A percentile compares a stretch with the other conserved stretches of the same genome.
These are phyloP conservation scores for Trichoderma citrinoviride DNA, from an alignment of 2,329 filamentous ascomycete genomes.

Conservation along the genomic window DNA sequence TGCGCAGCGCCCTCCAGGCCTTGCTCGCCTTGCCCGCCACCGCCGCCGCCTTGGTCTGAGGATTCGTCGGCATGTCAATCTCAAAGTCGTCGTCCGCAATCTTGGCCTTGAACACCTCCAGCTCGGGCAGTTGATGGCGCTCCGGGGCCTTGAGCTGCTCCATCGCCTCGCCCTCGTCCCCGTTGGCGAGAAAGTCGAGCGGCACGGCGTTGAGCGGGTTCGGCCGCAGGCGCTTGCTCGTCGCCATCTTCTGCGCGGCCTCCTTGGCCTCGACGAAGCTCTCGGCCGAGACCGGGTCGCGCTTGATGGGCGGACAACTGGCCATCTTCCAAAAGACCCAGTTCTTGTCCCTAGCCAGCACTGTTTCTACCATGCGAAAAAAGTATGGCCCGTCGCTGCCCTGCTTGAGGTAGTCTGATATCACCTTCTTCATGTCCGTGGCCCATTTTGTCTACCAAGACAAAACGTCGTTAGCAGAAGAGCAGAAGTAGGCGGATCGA, in stretches of 20 bases:
- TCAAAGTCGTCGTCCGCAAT: slow-evolving; percentile 82
- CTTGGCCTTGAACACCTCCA: slow-evolving; percentile 67
- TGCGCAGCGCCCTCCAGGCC: slow-evolving; percentile 82
- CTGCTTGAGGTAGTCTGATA: slow-evolving; percentile 78
- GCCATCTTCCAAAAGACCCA: slow-evolving; percentile 99
- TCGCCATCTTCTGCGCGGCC: slow-evolving; percentile 62
- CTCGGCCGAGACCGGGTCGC: slow-evolving; percentile 64
- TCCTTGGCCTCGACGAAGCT: slow-evolving; percentile 69
- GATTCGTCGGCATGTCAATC: slow-evolving; percentile 72
- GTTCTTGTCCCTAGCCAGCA: slow-evolving; percentile 93
- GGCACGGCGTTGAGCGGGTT: slow-evolving; percentile 70
- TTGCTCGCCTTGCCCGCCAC: slow-evolving; percentile 79
- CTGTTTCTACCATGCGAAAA: slow-evolving; percentile 93
- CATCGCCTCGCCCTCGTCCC: slow-evolving; percentile 57
- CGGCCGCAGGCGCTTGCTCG: slow-evolving; percentile 67
- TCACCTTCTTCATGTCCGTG: slow-evolving; percentile 69
- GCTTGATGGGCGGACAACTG: slow-evolving; percentile 83
- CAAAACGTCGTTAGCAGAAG: neutral
- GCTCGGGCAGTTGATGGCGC: slow-evolving; percentile 66
- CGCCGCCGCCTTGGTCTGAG: slow-evolving; percentile 53
- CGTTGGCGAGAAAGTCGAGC: slow-evolving; percentile 73
- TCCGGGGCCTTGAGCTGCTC: slow-evolving; percentile 64
- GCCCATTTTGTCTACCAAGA: slow-evolving; percentile 73
- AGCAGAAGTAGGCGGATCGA: too few species aligned
- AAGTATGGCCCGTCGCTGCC: slow-evolving; percentile 88